Percentiles rank a stretch among this genome's conserved stretches.
Conservation (phyloP, 805 yeast genomes). For the Alloascoidea africana region DNA sequence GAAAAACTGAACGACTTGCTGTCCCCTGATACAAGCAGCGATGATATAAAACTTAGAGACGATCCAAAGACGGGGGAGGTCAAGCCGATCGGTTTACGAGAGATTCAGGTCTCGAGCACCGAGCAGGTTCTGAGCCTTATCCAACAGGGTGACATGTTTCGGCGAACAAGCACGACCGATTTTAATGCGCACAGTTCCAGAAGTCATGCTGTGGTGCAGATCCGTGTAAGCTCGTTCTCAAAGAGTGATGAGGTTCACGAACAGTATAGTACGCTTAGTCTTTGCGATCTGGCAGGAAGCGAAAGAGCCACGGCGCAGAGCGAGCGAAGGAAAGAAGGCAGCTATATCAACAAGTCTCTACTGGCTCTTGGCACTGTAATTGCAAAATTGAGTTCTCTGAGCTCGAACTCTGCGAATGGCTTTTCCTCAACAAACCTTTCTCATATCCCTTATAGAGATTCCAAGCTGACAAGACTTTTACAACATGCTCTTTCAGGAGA, state of each 20-base stretch:
- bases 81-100: conserved; percentile 45
- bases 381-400: conserved; percentile 36
- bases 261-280: conserved; percentile 23
- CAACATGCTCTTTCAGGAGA: conserved; percentile 72
- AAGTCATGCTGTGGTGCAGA: conserved; percentile 59
- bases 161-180: conserved; percentile 63
- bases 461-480: conserved; percentile 57
- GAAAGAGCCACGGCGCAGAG: conserved; percentile 45
- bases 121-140: conserved; percentile 38
- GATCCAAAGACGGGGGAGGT: conserved; percentile 46
- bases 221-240: conserved; percentile 25
- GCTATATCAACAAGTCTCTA: conserved; percentile 62
- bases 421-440: conserved; percentile 15
- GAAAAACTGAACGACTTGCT: conserved; percentile 54
- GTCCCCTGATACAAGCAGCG: conserved; percentile 16
- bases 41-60: conserved; percentile 52
- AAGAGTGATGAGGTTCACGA: conserved; percentile 16
- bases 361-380: conserved; percentile 66
- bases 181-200: conserved; percentile 64
- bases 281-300: conserved; percentile 77
- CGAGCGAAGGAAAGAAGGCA: conserved; percentile 67
- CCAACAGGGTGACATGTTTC: conserved; percentile 39
- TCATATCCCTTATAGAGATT: conserved; percentile 69
- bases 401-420: conserved; percentile 16
- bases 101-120: conserved; percentile 31